Base-by-base conservation (phyloP, 371 early-diverging fungal species). In the Lichtheimia ramosa region DNA sequence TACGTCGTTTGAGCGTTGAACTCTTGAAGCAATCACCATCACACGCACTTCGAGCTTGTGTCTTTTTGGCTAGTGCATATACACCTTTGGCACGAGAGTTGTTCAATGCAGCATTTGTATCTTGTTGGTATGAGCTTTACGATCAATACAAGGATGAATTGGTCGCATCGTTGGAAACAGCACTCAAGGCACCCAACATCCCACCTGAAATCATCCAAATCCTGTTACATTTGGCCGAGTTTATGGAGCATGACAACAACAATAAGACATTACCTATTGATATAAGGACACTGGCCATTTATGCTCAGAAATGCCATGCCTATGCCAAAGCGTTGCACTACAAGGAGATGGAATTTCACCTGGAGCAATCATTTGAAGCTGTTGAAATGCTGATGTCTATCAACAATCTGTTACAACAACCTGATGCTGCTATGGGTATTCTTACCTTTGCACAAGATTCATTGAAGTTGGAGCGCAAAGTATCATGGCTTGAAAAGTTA, bases 181-280 rank as follows among this genome's bases (percentile, higher is more conserved):
- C 97, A 5, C 77, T 96, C 7, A 83, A 85, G 15, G 91, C 94
- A 14, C 84, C 89, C 8, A 92, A 88, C 43, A 93, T 94, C 42
- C 95, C 98, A 6, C 90, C 94, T 1, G 97, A 99, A 66, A 91
- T 96, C 53, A 81, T 96, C 55, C 96, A 95, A 69, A 89, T 89
- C 0, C 76, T 99, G 16, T 82, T 99, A 28, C 94, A 96, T 59
- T 83, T 99, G 20, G 97, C 97, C 18, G 99, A 97, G 73, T 97
- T 95, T 62, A 96, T 99, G 98, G 98, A 99, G 73, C 96, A 95
- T 58, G 96, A 97, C 69, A 96, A 96, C 69, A 95, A 97, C 69
- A 96, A 95, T 69, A 95, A 95, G 66, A 88, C 95, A 28, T 78
- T 97, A 5, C 96, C 97, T 0, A 96, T 98, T 52, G 94, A 95